Evolutionary conservation across 169 alveolate species (phyloP).

Genomic region (Plasmodium yoelii): DNA sequence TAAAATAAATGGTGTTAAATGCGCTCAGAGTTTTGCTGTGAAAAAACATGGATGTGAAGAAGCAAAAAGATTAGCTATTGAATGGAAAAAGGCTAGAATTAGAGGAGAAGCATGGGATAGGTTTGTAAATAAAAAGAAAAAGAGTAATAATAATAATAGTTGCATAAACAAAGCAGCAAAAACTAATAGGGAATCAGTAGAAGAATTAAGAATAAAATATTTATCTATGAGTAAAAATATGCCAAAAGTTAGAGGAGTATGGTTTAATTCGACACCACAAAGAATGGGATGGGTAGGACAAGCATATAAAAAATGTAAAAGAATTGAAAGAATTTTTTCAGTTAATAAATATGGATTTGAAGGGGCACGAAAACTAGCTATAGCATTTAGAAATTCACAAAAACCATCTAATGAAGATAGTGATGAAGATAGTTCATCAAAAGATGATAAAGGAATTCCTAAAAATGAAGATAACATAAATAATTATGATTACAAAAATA

Average conservation of each 20-base stretch:
- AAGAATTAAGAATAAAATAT: conserved; percentile 83
- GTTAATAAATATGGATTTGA: conserved; percentile 87
- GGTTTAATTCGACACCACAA: conserved; percentile 88
- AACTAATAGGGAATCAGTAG: conserved; percentile 75
- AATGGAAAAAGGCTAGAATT: conserved; percentile 78
- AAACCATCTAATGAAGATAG: conserved; percentile 81
- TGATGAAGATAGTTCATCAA: conserved; percentile 73
- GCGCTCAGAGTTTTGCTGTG: conserved; percentile 81
- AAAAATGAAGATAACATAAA: conserved; percentile 43
- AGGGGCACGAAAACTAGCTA: conserved; percentile 86
- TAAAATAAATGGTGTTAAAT: conserved; percentile 75
- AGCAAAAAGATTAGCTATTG: conserved; percentile 82
- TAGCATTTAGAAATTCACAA: conserved; percentile 87
- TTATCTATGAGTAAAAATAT: conserved; percentile 82
- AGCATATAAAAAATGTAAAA: conserved; percentile 88
- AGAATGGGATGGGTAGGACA: conserved; percentile 91
- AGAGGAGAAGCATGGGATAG: conserved; percentile 75
- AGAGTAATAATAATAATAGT: conserved; percentile 16
- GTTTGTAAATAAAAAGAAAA: conserved; percentile 66
- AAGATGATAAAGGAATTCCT: conserved; percentile 42
- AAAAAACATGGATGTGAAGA: conserved; percentile 85
- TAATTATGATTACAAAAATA: conserved; percentile 52
- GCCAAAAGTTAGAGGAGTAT: conserved; percentile 88
- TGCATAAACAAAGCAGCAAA: conserved; percentile 34
- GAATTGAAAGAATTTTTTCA: conserved; percentile 87